Evolutionary conservation across 305 asterid species (phyloP).

Genomic region (Rubia balearica): DNA sequence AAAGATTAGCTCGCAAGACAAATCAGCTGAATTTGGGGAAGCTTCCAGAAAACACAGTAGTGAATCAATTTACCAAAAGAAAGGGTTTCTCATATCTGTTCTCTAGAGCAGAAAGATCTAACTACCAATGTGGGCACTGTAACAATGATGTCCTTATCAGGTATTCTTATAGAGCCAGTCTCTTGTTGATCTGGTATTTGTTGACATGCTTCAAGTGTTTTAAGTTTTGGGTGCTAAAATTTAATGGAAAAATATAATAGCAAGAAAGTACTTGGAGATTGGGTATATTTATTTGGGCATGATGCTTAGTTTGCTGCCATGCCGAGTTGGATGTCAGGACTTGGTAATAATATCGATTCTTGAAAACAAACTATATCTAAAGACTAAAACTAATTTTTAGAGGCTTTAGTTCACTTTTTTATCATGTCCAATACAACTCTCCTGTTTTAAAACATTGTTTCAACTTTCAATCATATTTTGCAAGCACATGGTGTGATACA

Average conservation of each 20-base stretch:
- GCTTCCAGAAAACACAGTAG: constrained; percentile 29
- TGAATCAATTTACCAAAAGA: constrained; percentile 33
- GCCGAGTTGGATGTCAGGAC: neutral
- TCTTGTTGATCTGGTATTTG: constrained; percentile 6
- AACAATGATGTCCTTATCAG: constrained; percentile 61
- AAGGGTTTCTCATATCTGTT: constrained; percentile 74
- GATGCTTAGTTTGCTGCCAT: neutral
- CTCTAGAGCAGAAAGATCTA: constrained; percentile 59
- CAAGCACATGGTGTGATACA: neutral
- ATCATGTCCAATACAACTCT: neutral
- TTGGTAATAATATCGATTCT: neutral
- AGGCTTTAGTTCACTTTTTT: neutral
- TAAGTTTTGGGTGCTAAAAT: neutral
- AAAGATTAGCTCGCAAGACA: constrained; percentile 60
- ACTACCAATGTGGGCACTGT: constrained; percentile 66
- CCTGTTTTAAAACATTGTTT: neutral
- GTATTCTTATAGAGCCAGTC: constrained; percentile 27
- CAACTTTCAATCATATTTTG: neutral
- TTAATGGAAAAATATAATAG: neutral
- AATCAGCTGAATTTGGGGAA: constrained; percentile 36
- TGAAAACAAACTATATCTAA: neutral
- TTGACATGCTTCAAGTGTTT: neutral
- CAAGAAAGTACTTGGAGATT: neutral
- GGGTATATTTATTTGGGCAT: neutral
- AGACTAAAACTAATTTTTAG: neutral